Base-by-base conservation (phyloP, 2,329 filamentous ascomycete genomes). In the Colletotrichum falcatum region DNA sequence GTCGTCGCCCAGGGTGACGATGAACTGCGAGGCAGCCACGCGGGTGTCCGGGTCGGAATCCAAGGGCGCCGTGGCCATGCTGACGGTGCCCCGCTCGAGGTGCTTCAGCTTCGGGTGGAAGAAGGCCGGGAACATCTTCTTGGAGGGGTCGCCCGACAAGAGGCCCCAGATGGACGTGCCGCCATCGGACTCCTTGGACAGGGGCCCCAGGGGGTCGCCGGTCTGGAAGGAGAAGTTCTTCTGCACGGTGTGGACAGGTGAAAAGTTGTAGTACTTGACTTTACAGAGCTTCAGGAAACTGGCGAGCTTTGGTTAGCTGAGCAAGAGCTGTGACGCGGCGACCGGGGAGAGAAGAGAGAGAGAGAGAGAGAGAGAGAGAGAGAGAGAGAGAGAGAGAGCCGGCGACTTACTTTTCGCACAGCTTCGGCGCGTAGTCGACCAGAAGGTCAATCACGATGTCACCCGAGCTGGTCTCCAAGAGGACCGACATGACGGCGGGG, bases 281-380 rank as follows among this genome's bases (percentile, higher is more conserved):
- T 98, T 98, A 89, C 96, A 98, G 76, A 99, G 93, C 87, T 99
- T 98, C 67, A 99, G 86, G 81, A 99, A 98, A 87, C 94, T 97
- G 81, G 84, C 86, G 85, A 83, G 76, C 79, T 72, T 77, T 80
- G 79, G 84, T 91, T 84, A 90, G 89, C 84, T 77, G 77, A 79
- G 74, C 35, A 60, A 49, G 66, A 68, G 55, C 65, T 54, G 60
- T 54, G 60, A 58, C 65, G 59, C 46, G 39, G 42, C 30, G 28
- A 33, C 20, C n/a, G 46, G 39, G 23, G 8, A n/a, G n/a, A n/a
- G n/a, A n/a, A n/a, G n/a, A n/a, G n/a, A n/a, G n/a, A n/a, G n/a
- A n/a, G n/a, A n/a, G n/a, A n/a, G n/a, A n/a, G n/a, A n/a, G n/a
- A n/a, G n/a, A n/a, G n/a, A n/a, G n/a, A n/a, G n/a, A n/a, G n/a